Evolutionary conservation across 1,139 yeast species (phyloP).

Genomic region (Pichia sp.): DNA sequence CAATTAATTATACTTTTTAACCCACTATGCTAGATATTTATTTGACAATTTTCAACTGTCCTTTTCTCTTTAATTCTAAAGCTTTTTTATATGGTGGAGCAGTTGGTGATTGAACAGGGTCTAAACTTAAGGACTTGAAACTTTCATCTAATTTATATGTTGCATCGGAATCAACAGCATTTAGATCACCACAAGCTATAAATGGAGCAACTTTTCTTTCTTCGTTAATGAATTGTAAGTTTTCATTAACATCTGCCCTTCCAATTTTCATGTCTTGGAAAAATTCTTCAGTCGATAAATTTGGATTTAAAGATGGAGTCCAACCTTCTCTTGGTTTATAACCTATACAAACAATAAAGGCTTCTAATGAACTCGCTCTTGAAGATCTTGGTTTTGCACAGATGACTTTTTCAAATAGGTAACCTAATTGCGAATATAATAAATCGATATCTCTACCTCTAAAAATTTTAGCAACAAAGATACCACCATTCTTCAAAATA

Average conservation of each 20-base stretch:
- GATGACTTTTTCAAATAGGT: conserved; percentile 73
- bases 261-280: conserved; percentile 57
- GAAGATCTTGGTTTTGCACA: conserved; percentile 96
- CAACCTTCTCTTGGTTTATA: conserved; percentile 78
- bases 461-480: conserved; percentile 92
- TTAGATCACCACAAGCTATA: conserved; percentile 87
- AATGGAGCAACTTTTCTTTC: conserved; percentile 77
- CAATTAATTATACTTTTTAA: neutral
- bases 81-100: conserved; percentile 96
- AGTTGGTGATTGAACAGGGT: conserved; percentile 91
- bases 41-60: conserved; percentile 37
- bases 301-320: conserved; percentile 55
- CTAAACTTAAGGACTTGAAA: conserved; percentile 44
- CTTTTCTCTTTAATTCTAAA: conserved; percentile 75
- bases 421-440: conserved; percentile 80
- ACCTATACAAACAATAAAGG: conserved; percentile 87
- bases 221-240: conserved; percentile 40
- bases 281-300: conserved; percentile 66
- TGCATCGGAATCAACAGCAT: conserved; percentile 89
- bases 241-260: conserved; percentile 37
- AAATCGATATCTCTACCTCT: conserved; percentile 93
- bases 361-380: conserved; percentile 87
- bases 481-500: conserved; percentile 78
- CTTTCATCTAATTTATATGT: conserved; percentile 65
- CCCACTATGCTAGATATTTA: neutral